Evolutionary conservation across 2,329 filamentous ascomycete genomes (phyloP).

Genomic region (Beauveria bassiana): DNA sequence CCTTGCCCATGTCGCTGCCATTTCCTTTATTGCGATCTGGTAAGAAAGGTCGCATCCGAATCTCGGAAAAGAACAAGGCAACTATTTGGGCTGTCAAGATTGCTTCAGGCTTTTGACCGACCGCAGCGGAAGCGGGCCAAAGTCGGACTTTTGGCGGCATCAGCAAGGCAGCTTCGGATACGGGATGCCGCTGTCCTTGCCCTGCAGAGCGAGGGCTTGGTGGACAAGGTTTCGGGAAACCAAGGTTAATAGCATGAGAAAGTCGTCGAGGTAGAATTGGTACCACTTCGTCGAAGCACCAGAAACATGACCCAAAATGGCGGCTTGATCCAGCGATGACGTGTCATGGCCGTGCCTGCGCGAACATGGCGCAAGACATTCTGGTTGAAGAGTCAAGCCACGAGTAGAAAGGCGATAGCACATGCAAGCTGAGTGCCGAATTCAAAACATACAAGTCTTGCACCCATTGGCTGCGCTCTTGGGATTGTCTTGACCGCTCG

Average conservation of each 20-base stretch:
- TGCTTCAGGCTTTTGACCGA: background rate
- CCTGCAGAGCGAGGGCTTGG: conserved; percentile 21
- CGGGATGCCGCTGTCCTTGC: conserved; percentile 11
- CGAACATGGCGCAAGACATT: background rate
- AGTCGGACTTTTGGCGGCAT: background rate
- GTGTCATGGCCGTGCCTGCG: conserved; percentile 4
- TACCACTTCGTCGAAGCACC: conserved; percentile 27
- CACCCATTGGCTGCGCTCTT: conserved; percentile 6
- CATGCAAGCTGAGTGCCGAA: conserved; percentile 41
- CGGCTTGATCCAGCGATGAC: conserved; percentile 2
- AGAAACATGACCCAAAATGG: conserved; percentile 19
- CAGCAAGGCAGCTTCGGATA: conserved; percentile 1
- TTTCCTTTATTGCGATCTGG: too few relatives aligned
- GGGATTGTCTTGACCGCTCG: conserved; percentile 10
- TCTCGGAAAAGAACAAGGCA: too few relatives aligned
- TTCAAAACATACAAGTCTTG: conserved; percentile 39
- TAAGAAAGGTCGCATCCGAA: too few relatives aligned
- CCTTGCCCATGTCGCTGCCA: background rate
- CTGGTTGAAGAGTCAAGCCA: conserved; percentile 20
- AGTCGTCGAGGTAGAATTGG: conserved; percentile 36
- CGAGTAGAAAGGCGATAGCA: conserved; percentile 34
- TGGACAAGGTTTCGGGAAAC: conserved; percentile 30
- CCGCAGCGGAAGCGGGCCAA: background rate
- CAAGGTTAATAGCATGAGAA: conserved; percentile 34
- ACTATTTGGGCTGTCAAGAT: background rate